Evolutionary conservation across 2,329 filamentous ascomycete species (phyloP).

Genomic region (Allantophomopsis lycopodina): DNA sequence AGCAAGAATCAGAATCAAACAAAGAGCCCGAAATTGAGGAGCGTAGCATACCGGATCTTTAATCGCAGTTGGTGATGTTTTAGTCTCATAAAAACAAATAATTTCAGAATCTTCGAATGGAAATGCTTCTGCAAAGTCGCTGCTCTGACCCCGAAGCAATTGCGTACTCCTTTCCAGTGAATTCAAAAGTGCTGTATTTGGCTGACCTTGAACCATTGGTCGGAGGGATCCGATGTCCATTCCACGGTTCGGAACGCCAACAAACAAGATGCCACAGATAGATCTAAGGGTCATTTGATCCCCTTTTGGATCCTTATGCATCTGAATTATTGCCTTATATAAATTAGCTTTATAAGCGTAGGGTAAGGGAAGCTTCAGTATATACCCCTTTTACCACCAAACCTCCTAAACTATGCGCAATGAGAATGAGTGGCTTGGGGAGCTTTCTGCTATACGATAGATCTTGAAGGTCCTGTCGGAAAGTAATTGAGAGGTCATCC

Average conservation of each 20-base stretch:
- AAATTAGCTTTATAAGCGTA: too few species aligned
- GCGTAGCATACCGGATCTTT: slow-evolving; percentile 1
- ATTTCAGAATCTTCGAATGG: slow-evolving; percentile 2
- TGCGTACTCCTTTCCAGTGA: slow-evolving; percentile 2
- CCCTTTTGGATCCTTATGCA: slow-evolving; percentile 1
- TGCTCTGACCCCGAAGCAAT: slow-evolving; percentile 1
- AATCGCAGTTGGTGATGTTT: slow-evolving; percentile 3
- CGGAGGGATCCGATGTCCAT: slow-evolving; percentile 5
- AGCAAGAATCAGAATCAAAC: neutral
- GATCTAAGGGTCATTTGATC: neutral
- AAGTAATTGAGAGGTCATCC: slow-evolving; percentile 5
- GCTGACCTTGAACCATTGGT: slow-evolving; percentile 5
- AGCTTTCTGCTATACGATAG: neutral
- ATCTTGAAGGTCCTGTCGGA: slow-evolving; percentile 2
- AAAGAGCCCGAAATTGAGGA: neutral
- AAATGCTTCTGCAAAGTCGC: slow-evolving; percentile 3
- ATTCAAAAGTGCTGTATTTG: slow-evolving; percentile 3
- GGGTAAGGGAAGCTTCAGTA: too few species aligned
- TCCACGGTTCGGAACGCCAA: slow-evolving; percentile 6
- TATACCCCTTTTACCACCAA: slow-evolving; percentile 6
- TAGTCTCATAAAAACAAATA: slow-evolving; percentile 6
- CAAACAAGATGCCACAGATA: slow-evolving; percentile 5
- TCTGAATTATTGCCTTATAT: slow-evolving; percentile 5
- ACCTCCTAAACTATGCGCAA: slow-evolving; percentile 11
- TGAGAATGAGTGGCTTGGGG: slow-evolving; percentile 5